These are phyloP conservation scores for Melaleuca alternifolia DNA, from an alignment of 345 rosid genomes.

Conservation along the genomic window DNA sequence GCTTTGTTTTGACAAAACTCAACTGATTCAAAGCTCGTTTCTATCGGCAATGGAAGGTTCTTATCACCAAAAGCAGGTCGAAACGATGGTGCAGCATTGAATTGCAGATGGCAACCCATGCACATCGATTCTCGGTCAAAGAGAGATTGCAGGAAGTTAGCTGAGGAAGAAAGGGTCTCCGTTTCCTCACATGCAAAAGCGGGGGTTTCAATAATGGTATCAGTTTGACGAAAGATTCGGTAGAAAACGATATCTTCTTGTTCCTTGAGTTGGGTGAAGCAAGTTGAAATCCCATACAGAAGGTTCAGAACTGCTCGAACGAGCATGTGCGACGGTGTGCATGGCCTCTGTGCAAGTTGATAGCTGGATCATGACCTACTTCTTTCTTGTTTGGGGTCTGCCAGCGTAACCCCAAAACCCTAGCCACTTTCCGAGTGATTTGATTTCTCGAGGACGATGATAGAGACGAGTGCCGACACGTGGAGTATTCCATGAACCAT, in stretches of 20 bases:
- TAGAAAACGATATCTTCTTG: neutral
- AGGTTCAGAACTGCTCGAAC: neutral
- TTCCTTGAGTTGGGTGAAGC: neutral
- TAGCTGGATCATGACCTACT: neutral
- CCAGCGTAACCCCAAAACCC: neutral
- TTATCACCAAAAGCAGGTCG: neutral
- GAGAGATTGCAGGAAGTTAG: neutral
- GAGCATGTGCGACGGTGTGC: neutral
- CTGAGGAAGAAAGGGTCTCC: neutral
- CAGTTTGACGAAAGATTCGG: neutral
- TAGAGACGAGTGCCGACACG: neutral
- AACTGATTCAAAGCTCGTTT: neutral
- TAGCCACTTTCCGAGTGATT: neutral
- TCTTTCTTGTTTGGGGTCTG: neutral
- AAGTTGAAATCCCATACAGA: neutral
- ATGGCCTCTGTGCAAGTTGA: neutral
- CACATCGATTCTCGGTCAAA: neutral
- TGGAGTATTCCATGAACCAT: neutral
- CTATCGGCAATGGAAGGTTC: neutral
- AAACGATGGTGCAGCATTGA: neutral
- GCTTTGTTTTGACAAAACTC: neutral
- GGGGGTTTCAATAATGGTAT: neutral
- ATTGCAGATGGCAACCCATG: neutral
- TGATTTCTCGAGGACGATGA: neutral
- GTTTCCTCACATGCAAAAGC: neutral